Evolutionary conservation across 345 rosid genomes (phyloP).

Genomic region (Turnera subulata): DNA sequence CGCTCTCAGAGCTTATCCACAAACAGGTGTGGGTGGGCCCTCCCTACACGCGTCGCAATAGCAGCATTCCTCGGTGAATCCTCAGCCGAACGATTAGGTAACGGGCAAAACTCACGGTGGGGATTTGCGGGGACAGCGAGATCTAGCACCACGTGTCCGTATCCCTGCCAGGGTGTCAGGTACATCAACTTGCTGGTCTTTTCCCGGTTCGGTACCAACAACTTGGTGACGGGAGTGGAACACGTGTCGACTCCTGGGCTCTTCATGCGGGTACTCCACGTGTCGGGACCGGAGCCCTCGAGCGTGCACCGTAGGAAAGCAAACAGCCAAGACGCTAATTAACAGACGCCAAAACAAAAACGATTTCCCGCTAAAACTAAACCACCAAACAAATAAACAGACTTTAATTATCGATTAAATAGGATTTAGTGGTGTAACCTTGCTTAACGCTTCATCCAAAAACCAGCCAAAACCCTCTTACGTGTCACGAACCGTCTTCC

Average conservation of each 20-base stretch:
- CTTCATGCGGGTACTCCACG: constrained; percentile 18
- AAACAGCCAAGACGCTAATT: neutral
- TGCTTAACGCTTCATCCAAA: constrained; percentile 22
- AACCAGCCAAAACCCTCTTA: constrained; percentile 17
- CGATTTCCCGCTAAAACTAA: constrained; percentile 27
- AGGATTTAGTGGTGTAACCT: constrained; percentile 28
- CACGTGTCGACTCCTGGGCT: constrained; percentile 7
- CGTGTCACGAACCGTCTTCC: constrained; percentile 29
- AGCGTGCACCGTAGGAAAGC: neutral
- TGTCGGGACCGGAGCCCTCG: constrained; percentile 2
- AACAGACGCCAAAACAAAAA: constrained; percentile 2
- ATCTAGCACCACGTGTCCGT: constrained; percentile 29
- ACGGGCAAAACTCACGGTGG: constrained; percentile 8
- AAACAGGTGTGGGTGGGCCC: neutral
- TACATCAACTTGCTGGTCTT: neutral
- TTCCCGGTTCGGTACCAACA: neutral
- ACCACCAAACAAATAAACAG: neutral
- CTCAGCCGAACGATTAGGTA: neutral
- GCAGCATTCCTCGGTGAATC: neutral
- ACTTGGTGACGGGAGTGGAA: neutral
- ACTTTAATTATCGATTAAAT: constrained; percentile 25
- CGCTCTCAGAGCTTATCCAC: neutral
- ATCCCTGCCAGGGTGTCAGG: constrained; percentile 3
- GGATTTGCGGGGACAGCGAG: constrained; percentile 20
- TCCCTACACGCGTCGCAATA: neutral